Base-by-base conservation (phyloP, 2,329 filamentous ascomycete genomes). In the Exophiala lecanii-corni region DNA sequence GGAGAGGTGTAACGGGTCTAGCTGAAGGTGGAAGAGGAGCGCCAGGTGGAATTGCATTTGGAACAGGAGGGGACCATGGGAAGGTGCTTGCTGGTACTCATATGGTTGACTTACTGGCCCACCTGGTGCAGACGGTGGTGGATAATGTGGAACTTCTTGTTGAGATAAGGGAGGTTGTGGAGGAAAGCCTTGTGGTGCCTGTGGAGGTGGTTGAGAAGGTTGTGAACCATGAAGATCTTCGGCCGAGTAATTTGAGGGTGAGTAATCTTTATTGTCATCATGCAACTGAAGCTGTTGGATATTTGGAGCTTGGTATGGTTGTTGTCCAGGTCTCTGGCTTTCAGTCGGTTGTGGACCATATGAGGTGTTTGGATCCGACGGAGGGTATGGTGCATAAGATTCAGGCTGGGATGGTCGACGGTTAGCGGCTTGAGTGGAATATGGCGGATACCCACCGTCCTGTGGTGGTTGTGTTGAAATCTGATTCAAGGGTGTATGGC, bases 111-210 rank as follows among this genome's bases (percentile, higher is more conserved):
- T 41, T 39, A 40, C 35, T 12, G 41, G 23, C 26, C 9, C 19
- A 31, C 30, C 5, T 16, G 43, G 44, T 33, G 45, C 38, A 26
- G 43, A 44, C n/a, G 50, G 30, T 16, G 40, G 36, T 20, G 49
- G 89, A 92, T 55, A 97, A 80, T 68, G 86, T 94, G 64, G 95
- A 89, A 67, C 86, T 87, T 71, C 89, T 87, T 89, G 96, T 96
- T 45, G 65, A 20, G 48, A 35, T 41, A 36, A 17, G 12, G 38
- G 17, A 28, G 39, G 36, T 35, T 48, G 36, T 25, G 42, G 44
- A 25, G 35, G 38, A 15, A 17, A 18, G 19, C 30, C 15, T 19
- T 32, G 47, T 12, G 15, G 39, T 34, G 41, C 43, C 26, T 40
- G 39, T 35, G 31, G 39, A 6, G 26, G 45, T 19, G 36, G 36